phyloP scores from a whole-genome alignment of 1,284 basidiomycete species.

The Termitomyces sp. region DNA sequence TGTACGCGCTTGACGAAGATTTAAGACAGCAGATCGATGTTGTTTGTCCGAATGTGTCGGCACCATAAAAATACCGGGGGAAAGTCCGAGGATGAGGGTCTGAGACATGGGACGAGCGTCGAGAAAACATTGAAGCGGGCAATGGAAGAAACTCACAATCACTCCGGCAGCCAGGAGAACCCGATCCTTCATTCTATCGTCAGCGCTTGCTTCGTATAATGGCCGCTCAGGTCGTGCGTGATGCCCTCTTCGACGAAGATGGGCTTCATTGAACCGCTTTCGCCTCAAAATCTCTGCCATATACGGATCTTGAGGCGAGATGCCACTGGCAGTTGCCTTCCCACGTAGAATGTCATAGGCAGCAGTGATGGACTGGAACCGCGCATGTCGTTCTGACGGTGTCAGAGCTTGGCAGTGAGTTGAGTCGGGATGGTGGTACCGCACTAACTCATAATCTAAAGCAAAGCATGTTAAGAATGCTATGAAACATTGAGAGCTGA shows the following conservation, averaged over 20 bases:
- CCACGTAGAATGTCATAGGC: conserved; percentile 57
- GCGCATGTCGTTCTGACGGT: conserved; percentile 44
- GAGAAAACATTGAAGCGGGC: conserved; percentile 10
- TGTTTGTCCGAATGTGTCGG: conserved; percentile 23
- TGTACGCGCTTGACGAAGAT: conserved; percentile 26
- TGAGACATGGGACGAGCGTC: conserved; percentile 6
- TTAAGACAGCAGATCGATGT: conserved; percentile 25
- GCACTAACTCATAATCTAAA: conserved; percentile 67
- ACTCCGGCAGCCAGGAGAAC: conserved; percentile 43
- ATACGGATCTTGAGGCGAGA: conserved; percentile 24
- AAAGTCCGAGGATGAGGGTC: conserved; percentile 23
- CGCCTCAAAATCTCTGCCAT: conserved; percentile 30
- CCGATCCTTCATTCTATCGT: conserved; percentile 55
- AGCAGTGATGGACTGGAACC: conserved; percentile 56
- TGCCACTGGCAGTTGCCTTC: conserved; percentile 19
- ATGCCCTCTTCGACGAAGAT: conserved; percentile 19
- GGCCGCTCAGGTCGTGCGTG: conserved; percentile 14
- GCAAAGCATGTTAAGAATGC: neutral
- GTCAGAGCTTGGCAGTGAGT: conserved; percentile 40
- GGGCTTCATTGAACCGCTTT: conserved; percentile 26
- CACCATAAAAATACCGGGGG: conserved; percentile 26
- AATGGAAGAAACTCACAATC: conserved; percentile 36
- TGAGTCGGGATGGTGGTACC: conserved; percentile 68
- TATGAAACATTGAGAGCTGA: neutral
- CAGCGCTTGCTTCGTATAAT: conserved; percentile 25